Evolutionary conservation across 495 filamentous ascomycete species (phyloP), one percentile per base, ranked within the genome.

Genomic region (Penicillium maclennaniae): DNA sequence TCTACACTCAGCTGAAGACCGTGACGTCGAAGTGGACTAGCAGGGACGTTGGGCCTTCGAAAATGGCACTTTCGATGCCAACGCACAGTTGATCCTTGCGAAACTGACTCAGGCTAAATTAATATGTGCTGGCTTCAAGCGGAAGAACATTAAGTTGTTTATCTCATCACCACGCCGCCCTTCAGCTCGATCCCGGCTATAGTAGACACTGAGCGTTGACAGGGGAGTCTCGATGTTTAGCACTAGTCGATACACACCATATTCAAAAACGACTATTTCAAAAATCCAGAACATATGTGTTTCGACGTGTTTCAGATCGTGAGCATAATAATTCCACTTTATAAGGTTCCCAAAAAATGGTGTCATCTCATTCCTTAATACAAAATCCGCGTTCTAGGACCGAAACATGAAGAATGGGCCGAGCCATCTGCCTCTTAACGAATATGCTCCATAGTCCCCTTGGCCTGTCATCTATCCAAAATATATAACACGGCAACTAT

Each of bases 1-100:
- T 97, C 65, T 97, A 95, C 65, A 97, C 92, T 7, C 92, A 96
- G 76, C 76, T 84, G 57, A 96, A 97, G 84, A 97, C 92, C 21
- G 91, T 97, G 41, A 97, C 92, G 7, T 54, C 51, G 17, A 54
- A 54, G 28, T 54, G 51, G 51, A 27, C 51, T n/a, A 39, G 38
- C n/a, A 37, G 51, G 12, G 51, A 54, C 43, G 37, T n/a, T 19
- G 17, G 34, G 26, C 26, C 51, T 16, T 10, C 23, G 3, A 54
- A 47, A 41, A 27, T 40, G 23, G 43, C 43, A 6, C 51, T 54
- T 12, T 54, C 51, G 1, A 54, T 54, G 51, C 51, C 51, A 17
- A 54, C 51, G 4, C 26, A 48, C 36, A 51, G 9, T 34, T 34
- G 15, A 12, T 14, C 15, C 15, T 34, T 31, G 5, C 27, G 4